A percentile compares a stretch with the other conserved stretches of the same genome.
phyloP scores from a whole-genome alignment of 495 filamentous ascomycete genomes.

The Aspergillus coremiiformis region DNA sequence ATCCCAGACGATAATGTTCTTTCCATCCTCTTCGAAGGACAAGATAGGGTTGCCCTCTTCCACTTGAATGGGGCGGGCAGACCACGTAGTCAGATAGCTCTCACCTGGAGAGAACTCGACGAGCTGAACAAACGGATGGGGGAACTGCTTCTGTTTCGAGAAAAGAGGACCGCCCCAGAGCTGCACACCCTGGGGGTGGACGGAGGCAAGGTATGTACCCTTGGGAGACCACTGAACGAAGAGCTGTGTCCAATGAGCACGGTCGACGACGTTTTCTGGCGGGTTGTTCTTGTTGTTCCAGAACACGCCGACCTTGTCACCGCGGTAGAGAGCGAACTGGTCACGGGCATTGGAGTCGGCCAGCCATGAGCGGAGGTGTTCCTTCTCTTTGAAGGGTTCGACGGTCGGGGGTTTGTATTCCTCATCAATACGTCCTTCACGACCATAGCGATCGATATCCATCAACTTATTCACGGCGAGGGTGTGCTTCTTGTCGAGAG shows the following conservation, averaged over 20 bases:
- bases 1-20: slow-evolving; percentile 99
- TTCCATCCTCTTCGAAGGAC: slow-evolving; percentile 87
- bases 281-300: slow-evolving; percentile 95
- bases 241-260: slow-evolving; percentile 90
- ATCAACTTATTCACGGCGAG: slow-evolving; percentile 95
- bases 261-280: slow-evolving; percentile 82
- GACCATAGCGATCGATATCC: slow-evolving; percentile 91
- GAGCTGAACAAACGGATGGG: slow-evolving; percentile 90
- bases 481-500: slow-evolving; percentile 93
- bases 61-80: slow-evolving; percentile 80
- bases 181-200: slow-evolving; percentile 91
- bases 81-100: slow-evolving; percentile 94
- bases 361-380: slow-evolving; percentile 91
- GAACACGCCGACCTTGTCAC: slow-evolving; percentile 85
- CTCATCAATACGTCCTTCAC: slow-evolving; percentile 87
- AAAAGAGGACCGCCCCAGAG: slow-evolving; percentile 90
- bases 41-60: slow-evolving; percentile 76
- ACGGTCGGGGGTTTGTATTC: slow-evolving; percentile 72
- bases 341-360: slow-evolving; percentile 80
- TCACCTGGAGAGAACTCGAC: slow-evolving; percentile 93
- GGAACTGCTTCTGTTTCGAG: slow-evolving; percentile 83
- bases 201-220: slow-evolving; percentile 87
- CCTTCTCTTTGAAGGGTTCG: slow-evolving; percentile 78
- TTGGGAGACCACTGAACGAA: slow-evolving; percentile 97
- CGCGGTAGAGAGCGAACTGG: slow-evolving; percentile 86